These are phyloP conservation scores for Prunus padus DNA, from an alignment of 306 rosid genomes.

Conservation along the genomic window DNA sequence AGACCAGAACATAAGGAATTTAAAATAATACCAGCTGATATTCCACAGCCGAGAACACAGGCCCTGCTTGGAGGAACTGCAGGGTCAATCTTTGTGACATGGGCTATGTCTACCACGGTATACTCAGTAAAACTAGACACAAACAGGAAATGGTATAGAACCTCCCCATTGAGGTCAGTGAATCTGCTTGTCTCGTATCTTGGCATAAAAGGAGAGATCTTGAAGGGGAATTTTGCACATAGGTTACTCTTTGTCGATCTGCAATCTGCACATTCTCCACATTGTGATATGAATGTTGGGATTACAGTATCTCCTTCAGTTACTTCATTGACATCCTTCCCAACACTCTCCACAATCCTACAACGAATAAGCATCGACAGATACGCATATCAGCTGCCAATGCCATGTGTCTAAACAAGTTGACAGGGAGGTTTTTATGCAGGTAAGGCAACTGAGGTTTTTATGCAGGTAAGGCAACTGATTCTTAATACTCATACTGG, in stretches of 20 bases:
- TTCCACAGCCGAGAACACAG: slow-evolving; percentile 80
- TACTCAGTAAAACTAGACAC: slow-evolving; percentile 86
- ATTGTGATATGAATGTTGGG: slow-evolving; percentile 67
- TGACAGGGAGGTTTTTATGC: too few relatives aligned
- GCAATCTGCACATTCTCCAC: slow-evolving; percentile 71
- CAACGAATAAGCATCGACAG: slow-evolving; percentile 3
- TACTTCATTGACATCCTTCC: slow-evolving; percentile 63
- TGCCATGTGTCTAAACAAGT: neutral
- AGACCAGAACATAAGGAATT: neutral
- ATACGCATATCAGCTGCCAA: neutral
- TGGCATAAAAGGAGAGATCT: slow-evolving; percentile 56
- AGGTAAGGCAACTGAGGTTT: too few relatives aligned
- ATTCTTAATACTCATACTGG: too few relatives aligned
- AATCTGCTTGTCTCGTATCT: slow-evolving; percentile 63
- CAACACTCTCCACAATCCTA: slow-evolving; percentile 85
- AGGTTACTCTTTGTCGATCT: slow-evolving; percentile 66
- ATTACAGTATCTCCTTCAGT: slow-evolving; percentile 70
- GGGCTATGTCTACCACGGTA: slow-evolving; percentile 67
- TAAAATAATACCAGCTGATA: slow-evolving; percentile 61
- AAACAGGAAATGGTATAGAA: slow-evolving; percentile 55
- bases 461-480: too few relatives aligned
- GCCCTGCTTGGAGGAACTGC: slow-evolving; percentile 60
- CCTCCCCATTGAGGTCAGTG: slow-evolving; percentile 64
- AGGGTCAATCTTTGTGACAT: slow-evolving; percentile 55
- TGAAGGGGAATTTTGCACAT: slow-evolving; percentile 62